Evolutionary conservation across 768 basidiomycete genomes (phyloP), one percentile per base, ranked within the genome.

Genomic region (Phylloporus sp.): DNA sequence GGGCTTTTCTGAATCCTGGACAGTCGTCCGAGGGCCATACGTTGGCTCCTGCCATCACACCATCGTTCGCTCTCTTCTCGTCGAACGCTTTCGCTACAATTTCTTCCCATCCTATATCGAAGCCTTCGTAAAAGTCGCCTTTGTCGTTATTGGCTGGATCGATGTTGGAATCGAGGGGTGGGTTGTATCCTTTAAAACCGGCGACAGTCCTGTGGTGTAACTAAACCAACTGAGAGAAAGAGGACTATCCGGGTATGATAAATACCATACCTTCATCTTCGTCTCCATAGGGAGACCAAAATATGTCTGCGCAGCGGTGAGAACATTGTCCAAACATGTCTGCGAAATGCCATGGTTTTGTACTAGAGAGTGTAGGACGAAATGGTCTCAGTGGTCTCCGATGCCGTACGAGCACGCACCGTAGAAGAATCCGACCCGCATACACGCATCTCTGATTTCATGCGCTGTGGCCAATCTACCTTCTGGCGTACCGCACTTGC

Each of bases 81-180:
- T 67, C 60, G 21, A 53, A 27, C 1, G 24, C 44, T 46, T 60
- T 60, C 8, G 56, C 46, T 10, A 69, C 56, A 0, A 76, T 59
- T 21, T 71, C 65, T 60, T 90, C 86, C 75, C 79, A 84, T 4
- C 90, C 89, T 46, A 95, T 74, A 56, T 92, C 85, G 62, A 93
- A 95, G 3, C 86, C 91, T 63, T 97, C 92, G 60, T 94, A 90
- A 44, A 94, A 66, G 60, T 97, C 93, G 1, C 92, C 92, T n/a
- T 77, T 69, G 38, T 78, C 77, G 20, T 76, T 70, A 38, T 80
- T 79, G 8, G 55, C 47, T 0, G 87, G 81, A 56, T 92, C 78
- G 43, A 82, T 85, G 61, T 90, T 90, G 40, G 78, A 80, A 45
- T 81, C 83, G 6, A 84, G 71, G 3, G 90, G 62, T 3, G 81